These are phyloP conservation scores for Calvatia gigantea DNA, from an alignment of 768 basidiomycete species.

Conservation along the genomic window DNA sequence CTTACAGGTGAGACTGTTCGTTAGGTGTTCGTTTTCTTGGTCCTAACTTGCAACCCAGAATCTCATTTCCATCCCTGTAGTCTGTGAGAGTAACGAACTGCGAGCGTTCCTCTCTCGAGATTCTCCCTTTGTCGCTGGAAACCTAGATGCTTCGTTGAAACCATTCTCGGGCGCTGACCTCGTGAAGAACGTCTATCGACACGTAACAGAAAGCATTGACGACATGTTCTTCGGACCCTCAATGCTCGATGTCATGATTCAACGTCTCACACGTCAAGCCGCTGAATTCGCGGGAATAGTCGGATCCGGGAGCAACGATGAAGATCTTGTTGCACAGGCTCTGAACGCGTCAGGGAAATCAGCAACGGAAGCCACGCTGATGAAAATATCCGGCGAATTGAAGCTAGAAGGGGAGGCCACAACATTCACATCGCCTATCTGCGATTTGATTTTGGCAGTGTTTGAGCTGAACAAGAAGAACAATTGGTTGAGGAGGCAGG, in stretches of 20 bases:
- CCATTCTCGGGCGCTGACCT: conserved; percentile 69
- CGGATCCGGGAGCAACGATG: conserved; percentile 74
- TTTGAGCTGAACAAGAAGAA: conserved; percentile 96
- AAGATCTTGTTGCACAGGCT: conserved; percentile 81
- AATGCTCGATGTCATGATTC: conserved; percentile 93
- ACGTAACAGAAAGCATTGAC: conserved; percentile 92
- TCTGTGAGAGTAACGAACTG: conserved; percentile 81
- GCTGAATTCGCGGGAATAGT: conserved; percentile 85
- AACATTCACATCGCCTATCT: conserved; percentile 90
- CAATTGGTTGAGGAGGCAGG: conserved; percentile 94
- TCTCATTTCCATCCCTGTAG: conserved; percentile 66
- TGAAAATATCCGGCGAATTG: conserved; percentile 73
- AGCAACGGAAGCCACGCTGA: conserved; percentile 62
- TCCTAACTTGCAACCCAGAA: conserved; percentile 38
- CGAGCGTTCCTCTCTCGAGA: conserved; percentile 85
- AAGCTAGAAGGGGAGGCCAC: conserved; percentile 86
- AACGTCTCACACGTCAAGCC: conserved; percentile 84
- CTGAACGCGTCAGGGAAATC: conserved; percentile 66
- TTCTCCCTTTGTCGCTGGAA: conserved; percentile 73
- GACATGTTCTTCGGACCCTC: conserved; percentile 97
- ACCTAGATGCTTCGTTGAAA: conserved; percentile 39
- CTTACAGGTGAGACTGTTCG: conserved; percentile 62
- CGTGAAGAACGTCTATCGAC: conserved; percentile 85
- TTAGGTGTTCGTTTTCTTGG: not conserved
- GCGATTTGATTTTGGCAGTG: conserved; percentile 87